Percentiles rank a stretch among this genome's conserved stretches.
Evolutionary conservation across 257 asterid genomes (phyloP).

Genomic region (Solanum gandarillasii): DNA sequence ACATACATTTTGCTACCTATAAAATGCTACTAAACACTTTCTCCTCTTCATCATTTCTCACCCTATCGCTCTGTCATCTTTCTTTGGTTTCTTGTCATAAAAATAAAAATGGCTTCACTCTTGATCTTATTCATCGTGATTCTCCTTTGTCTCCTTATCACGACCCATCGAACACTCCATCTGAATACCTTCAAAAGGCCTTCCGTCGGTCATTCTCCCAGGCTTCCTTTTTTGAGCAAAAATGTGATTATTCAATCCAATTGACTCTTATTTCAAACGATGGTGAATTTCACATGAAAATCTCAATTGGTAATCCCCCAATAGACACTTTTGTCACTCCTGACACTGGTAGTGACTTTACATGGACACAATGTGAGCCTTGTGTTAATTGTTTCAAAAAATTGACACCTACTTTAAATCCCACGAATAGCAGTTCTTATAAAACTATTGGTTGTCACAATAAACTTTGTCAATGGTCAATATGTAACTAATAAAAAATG

Average conservation of each 20-base stretch:
- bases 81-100: neutral
- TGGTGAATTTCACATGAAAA: slow-evolving; percentile 23
- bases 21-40: neutral
- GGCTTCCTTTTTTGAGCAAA: slow-evolving; percentile 1
- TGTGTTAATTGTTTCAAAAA: slow-evolving; percentile 21
- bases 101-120: slow-evolving; percentile 25
- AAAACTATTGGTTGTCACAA: neutral
- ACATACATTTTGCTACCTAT: no score
- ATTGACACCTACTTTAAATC: slow-evolving; percentile 6
- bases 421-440: slow-evolving; percentile 11
- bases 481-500: neutral
- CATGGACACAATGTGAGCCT: no score
- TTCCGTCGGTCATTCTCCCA: slow-evolving; percentile 29
- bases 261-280: neutral
- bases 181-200: slow-evolving; percentile 8
- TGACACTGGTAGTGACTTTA: no score
- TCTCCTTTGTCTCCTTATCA: slow-evolving; percentile 26
- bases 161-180: neutral
- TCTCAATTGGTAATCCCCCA: neutral
- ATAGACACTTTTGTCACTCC: no score
- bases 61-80: neutral
- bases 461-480: no score
- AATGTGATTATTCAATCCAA: neutral
- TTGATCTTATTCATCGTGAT: slow-evolving; percentile 40
- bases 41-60: neutral